Evolutionary conservation across 805 yeast genomes (phyloP).

Genomic region (Babjeviella inositovora): DNA sequence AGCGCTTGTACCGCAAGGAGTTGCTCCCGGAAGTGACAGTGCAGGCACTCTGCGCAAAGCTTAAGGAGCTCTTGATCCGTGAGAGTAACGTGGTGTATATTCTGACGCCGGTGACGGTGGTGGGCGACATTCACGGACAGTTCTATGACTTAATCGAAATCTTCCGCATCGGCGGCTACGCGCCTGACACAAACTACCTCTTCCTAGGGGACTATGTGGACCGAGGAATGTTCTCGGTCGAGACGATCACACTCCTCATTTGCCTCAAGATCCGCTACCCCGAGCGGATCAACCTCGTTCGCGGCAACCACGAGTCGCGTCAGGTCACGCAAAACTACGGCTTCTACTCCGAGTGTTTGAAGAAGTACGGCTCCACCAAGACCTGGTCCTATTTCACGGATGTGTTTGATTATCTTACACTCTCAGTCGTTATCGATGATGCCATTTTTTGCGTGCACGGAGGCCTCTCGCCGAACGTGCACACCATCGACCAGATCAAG

Average conservation of each 20-base stretch:
- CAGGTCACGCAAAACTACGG: conserved; percentile 97
- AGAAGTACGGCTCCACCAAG: conserved; percentile 63
- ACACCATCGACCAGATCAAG: conserved; percentile 80
- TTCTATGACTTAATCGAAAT: conserved; percentile 88
- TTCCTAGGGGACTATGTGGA: conserved; percentile 96
- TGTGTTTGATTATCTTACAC: conserved; percentile 77
- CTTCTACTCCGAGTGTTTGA: conserved; percentile 84
- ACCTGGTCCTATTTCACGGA: conserved; percentile 90
- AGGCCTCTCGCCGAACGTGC: conserved; percentile 90
- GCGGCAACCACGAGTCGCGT: conserved; percentile 95
- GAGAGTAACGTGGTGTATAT: conserved; percentile 84
- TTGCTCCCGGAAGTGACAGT: conserved; percentile 58
- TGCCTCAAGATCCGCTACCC: conserved; percentile 84
- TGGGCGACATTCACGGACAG: conserved; percentile 97
- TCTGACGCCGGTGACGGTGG: conserved; percentile 80
- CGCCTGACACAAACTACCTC: conserved; percentile 86
- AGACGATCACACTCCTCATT: conserved; percentile 73
- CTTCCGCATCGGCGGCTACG: conserved; percentile 82
- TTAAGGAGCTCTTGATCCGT: conserved; percentile 63
- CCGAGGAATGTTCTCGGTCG: conserved; percentile 86
- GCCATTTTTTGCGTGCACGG: conserved; percentile 93
- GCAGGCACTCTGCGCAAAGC: conserved; percentile 58
- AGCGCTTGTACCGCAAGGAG: conserved; percentile 43
- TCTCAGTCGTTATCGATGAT: conserved; percentile 83
- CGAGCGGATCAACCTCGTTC: conserved; percentile 55